phyloP scores from a whole-genome alignment of 2,329 filamentous ascomycete genomes.

The Neophaeococcomyces mojaviensis region DNA sequence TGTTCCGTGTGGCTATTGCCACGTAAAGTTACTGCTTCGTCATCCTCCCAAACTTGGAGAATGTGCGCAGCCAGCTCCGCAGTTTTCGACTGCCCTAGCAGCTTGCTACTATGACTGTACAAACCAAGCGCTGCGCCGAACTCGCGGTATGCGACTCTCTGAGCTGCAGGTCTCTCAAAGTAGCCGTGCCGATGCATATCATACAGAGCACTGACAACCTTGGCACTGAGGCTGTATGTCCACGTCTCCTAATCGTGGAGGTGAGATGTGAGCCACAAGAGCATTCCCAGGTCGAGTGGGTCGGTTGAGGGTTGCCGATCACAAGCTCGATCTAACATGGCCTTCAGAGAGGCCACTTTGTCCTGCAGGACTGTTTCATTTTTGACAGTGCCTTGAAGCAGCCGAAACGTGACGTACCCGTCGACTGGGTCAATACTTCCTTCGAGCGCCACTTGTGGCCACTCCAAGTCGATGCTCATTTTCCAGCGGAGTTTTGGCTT shows the following conservation, averaged over 20 bases:
- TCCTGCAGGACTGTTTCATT: constrained; percentile 31
- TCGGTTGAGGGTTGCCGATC: constrained; percentile 41
- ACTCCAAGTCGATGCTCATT: constrained; percentile 43
- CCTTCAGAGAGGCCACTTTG: constrained; percentile 48
- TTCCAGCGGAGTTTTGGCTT: constrained; percentile 50
- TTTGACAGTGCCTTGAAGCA: constrained; percentile 36
- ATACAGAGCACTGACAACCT: constrained; percentile 26
- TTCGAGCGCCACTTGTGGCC: constrained; percentile 43
- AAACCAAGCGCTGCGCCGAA: constrained; percentile 48
- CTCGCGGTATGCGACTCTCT: constrained; percentile 47
- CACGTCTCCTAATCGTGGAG: constrained; percentile 41
- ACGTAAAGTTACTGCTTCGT: constrained; percentile 11
- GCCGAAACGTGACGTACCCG: constrained; percentile 44
- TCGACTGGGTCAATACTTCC: constrained; percentile 52
- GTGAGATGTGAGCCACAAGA: constrained; percentile 51
- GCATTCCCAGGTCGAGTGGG: constrained; percentile 53
- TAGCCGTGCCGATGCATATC: constrained; percentile 24
- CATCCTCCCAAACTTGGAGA: constrained; percentile 14
- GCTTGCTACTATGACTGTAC: constrained; percentile 24
- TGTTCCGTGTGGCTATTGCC: constrained; percentile 32
- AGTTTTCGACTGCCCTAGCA: constrained; percentile 6
- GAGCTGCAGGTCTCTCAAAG: constrained; percentile 29
- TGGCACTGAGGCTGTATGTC: constrained; percentile 34
- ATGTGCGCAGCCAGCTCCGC: constrained; percentile 11
- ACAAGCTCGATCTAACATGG: constrained; percentile 41